A percentile compares a stretch with the other conserved stretches of the same genome.
Evolutionary conservation across 768 basidiomycete genomes (phyloP).

Genomic region (Dentipellis sp.): DNA sequence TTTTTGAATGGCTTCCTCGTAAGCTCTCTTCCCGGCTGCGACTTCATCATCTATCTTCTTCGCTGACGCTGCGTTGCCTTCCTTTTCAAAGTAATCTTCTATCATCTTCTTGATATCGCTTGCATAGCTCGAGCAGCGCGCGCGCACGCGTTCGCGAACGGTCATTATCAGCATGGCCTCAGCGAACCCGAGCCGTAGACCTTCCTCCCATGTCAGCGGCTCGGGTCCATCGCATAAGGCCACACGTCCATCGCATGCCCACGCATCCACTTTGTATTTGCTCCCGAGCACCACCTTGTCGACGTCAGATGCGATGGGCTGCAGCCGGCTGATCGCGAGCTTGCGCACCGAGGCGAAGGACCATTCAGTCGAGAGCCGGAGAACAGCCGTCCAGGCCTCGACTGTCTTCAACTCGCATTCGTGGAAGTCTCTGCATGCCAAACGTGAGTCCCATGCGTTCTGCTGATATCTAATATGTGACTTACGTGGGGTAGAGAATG

Average conservation of each 20-base stretch:
- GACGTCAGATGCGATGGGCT: slow-evolving; percentile 11
- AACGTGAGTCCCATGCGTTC: neutral
- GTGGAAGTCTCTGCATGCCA: slow-evolving; percentile 2
- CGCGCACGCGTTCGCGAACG: slow-evolving; percentile 11
- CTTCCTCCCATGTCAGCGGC: slow-evolving; percentile 8
- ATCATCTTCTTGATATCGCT: no score
- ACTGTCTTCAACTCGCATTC: slow-evolving; percentile 3
- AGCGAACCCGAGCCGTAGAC: slow-evolving; percentile 6
- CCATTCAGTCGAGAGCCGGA: slow-evolving; percentile 14
- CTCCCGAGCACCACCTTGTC: slow-evolving; percentile 10
- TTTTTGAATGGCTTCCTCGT: no score
- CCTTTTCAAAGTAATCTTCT: no score
- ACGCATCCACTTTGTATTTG: slow-evolving; percentile 7
- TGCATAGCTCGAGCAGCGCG: no score
- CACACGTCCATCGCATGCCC: slow-evolving; percentile 5
- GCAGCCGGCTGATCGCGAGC: slow-evolving; percentile 9
- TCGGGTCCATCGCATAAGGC: slow-evolving; percentile 9
- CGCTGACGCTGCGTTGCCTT: no score
- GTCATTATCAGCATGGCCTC: slow-evolving; percentile 7
- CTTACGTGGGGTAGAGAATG: slow-evolving; percentile 12
- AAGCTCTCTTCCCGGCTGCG: no score
- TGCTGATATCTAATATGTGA: neutral
- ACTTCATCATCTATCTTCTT: no score
- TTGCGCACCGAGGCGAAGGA: slow-evolving; percentile 12
- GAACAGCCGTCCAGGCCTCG: slow-evolving; percentile 14